Evolutionary conservation across 139 green algal species (phyloP).

Genomic region (Haematococcus lacustris): DNA sequence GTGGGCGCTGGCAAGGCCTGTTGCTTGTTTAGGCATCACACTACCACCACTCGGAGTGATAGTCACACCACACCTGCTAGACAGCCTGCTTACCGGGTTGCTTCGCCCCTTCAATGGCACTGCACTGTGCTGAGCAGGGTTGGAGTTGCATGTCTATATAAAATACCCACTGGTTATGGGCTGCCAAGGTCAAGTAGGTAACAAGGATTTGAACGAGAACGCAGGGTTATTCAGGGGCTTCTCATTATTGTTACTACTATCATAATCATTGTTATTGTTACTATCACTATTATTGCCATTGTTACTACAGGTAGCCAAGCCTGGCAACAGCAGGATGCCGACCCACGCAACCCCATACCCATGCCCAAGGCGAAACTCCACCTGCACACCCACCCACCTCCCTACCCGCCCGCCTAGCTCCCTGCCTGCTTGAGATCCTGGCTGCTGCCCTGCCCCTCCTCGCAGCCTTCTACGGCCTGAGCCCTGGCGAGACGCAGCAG

Average conservation of each 20-base stretch:
- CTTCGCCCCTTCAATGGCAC: not conserved
- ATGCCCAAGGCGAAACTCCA: not conserved
- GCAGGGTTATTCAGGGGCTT: no score
- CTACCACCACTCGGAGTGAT: not conserved
- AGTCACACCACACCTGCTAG: not conserved
- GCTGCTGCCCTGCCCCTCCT: no score
- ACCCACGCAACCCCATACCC: not conserved
- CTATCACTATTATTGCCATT: no score
- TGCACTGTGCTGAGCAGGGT: not conserved
- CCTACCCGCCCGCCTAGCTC: not conserved
- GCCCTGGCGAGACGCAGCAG: constrained; percentile 9
- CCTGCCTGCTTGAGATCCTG: not conserved
- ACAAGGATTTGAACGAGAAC: no score
- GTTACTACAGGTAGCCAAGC: not conserved
- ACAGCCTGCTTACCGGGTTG: not conserved
- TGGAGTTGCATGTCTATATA: not conserved
- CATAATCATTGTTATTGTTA: no score
- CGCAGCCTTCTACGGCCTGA: constrained; percentile 26
- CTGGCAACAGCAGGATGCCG: not conserved
- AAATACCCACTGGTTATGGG: not conserved
- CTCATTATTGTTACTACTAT: no score
- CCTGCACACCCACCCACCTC: not conserved
- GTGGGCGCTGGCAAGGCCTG: not conserved
- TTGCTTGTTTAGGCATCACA: not conserved
- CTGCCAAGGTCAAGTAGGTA: no score